Conservation (phyloP, 257 asterid species). For the Gardenia jasminoides region DNA sequence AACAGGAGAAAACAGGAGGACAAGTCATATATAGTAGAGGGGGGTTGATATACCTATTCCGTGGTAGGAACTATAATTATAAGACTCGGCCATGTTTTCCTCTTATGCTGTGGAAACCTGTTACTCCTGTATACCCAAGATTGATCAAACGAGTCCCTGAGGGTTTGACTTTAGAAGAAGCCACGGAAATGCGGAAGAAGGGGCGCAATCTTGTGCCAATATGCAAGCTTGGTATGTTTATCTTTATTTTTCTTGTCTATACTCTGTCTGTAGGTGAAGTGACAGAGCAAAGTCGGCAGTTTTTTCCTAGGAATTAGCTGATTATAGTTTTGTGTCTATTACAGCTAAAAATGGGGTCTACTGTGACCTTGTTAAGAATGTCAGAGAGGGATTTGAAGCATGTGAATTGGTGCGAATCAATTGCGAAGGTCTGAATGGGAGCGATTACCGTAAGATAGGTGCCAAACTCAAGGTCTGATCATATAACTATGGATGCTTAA, state of each 20-base stretch:
- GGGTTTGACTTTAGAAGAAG: slow-evolving; percentile 82
- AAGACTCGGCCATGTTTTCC: slow-evolving; percentile 72
- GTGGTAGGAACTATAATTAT: slow-evolving; percentile 88
- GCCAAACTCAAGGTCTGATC: slow-evolving; percentile 80
- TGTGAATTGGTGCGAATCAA: slow-evolving; percentile 81
- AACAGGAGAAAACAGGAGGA: slow-evolving; percentile 90
- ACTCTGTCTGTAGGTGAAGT: background rate
- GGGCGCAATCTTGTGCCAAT: slow-evolving; percentile 70
- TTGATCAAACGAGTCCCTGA: slow-evolving; percentile 67
- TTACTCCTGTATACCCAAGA: slow-evolving; percentile 84
- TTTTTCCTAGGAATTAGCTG: slow-evolving; percentile 17
- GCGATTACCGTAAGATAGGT: slow-evolving; percentile 82
- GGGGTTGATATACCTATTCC: slow-evolving; percentile 74
- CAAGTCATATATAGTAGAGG: slow-evolving; percentile 69
- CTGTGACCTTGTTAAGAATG: slow-evolving; percentile 63
- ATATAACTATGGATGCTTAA: background rate
- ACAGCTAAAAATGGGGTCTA: slow-evolving; percentile 93
- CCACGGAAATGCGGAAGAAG: slow-evolving; percentile 69
- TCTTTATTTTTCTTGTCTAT: slow-evolving; percentile 15
- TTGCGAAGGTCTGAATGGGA: slow-evolving; percentile 84
- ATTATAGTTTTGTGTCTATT: slow-evolving; percentile 26
- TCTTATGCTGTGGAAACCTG: slow-evolving; percentile 95
- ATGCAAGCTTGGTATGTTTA: slow-evolving; percentile 74
- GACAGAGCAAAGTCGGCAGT: slow-evolving; percentile 10
- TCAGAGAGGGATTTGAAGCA: slow-evolving; percentile 89